phyloP scores from a whole-genome alignment of 2,329 filamentous ascomycete genomes.

The Claviceps arundinis region DNA sequence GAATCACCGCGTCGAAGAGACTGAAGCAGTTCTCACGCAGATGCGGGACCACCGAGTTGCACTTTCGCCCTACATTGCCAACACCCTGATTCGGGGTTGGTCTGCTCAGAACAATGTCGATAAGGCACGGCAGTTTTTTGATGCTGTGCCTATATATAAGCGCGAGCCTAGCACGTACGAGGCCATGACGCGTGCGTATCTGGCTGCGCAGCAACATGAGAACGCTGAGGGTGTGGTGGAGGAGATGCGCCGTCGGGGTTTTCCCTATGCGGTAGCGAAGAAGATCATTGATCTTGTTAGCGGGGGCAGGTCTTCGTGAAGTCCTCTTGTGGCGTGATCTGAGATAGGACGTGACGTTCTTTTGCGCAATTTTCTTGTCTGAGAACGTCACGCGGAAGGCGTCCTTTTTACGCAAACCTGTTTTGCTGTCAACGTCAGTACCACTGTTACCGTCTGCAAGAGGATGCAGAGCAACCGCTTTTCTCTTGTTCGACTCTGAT shows the following conservation, averaged over 20 bases:
- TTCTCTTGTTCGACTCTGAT: constrained; percentile 1
- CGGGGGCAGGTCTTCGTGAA: constrained; percentile 20
- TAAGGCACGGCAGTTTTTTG: constrained; percentile 69
- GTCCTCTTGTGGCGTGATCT: too few species aligned
- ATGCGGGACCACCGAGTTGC: constrained; percentile 67
- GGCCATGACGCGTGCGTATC: constrained; percentile 89
- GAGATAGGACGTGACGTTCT: background rate
- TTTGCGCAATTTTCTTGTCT: constrained; percentile 4
- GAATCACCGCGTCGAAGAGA: constrained; percentile 72
- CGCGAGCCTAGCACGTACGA: constrained; percentile 97
- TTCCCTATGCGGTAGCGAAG: constrained; percentile 79
- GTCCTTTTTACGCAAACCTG: background rate
- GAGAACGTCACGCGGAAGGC: too few species aligned
- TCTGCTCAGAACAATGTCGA: constrained; percentile 67
- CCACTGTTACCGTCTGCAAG: constrained; percentile 5
- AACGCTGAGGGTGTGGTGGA: constrained; percentile 66
- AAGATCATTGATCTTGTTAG: constrained; percentile 88
- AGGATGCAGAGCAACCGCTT: background rate
- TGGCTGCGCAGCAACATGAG: constrained; percentile 68
- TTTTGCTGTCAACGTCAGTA: background rate
- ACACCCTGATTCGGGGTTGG: constrained; percentile 96
- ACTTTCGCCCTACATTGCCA: constrained; percentile 94
- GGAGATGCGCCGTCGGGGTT: constrained; percentile 84
- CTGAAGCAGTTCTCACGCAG: constrained; percentile 56
- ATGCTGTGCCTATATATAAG: constrained; percentile 60